Conservation (phyloP, 495 filamentous ascomycete genomes). For the Aspergillus haitiensis region DNA sequence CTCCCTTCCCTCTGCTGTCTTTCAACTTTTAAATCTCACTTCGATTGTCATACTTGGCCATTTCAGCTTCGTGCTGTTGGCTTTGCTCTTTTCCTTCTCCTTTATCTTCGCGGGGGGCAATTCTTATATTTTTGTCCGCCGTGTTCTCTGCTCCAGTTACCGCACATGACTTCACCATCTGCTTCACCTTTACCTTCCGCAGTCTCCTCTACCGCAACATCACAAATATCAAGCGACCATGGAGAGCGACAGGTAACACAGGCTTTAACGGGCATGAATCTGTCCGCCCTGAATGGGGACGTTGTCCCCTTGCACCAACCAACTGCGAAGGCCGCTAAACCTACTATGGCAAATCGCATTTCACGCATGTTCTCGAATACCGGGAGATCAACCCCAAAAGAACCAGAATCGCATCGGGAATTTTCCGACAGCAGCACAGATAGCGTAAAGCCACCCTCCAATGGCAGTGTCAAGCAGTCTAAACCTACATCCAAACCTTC, state of each 20-base stretch:
- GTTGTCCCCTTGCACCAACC: constrained; percentile 33
- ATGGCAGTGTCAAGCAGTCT: constrained; percentile 38
- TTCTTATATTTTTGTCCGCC: constrained; percentile 18
- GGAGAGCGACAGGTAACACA: constrained; percentile 49
- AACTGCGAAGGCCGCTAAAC: constrained; percentile 43
- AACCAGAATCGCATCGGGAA: constrained; percentile 37
- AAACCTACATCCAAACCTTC: constrained; percentile 40
- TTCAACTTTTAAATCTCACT: constrained; percentile 13
- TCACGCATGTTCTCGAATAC: constrained; percentile 60
- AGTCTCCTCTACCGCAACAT: constrained; percentile 46
- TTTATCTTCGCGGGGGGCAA: constrained; percentile 20
- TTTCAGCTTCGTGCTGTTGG: constrained; percentile 31
- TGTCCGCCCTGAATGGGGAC: constrained; percentile 44
- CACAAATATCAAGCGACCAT: constrained; percentile 45
- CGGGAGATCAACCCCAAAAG: constrained; percentile 36
- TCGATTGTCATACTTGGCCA: constrained; percentile 19
- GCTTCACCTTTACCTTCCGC: constrained; percentile 47
- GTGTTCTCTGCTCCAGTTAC: constrained; percentile 26
- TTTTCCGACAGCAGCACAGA: constrained; percentile 47
- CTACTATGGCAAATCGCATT: constrained; percentile 58
- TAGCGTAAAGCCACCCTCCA: constrained; percentile 31
- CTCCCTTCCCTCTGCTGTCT: constrained; percentile 16
- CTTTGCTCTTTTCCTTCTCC: constrained; percentile 10
- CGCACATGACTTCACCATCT: constrained; percentile 52
- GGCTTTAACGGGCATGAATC: constrained; percentile 48